Conservation (phyloP, 306 rosid genomes). For the Quercus variabilis region DNA sequence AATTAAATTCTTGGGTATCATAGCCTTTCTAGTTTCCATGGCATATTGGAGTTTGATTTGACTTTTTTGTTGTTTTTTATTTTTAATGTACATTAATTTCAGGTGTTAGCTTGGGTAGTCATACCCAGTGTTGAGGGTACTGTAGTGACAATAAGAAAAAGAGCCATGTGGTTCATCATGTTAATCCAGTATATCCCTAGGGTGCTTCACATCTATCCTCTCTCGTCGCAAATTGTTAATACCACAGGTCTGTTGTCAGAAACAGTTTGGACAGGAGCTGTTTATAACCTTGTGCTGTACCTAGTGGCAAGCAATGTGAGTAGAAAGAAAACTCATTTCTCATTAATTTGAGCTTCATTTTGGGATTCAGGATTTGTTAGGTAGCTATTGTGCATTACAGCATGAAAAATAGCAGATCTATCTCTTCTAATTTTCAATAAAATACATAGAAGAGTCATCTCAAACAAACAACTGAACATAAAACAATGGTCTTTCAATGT, state of each 20-base stretch:
- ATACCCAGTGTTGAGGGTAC: conserved; percentile 81
- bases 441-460: no score
- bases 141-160: conserved; percentile 74
- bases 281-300: conserved; percentile 85
- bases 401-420: no score
- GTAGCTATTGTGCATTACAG: no score
- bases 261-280: conserved; percentile 99
- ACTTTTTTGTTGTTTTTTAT: neutral
- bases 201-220: conserved; percentile 72
- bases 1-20: neutral
- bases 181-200: conserved; percentile 84
- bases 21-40: neutral
- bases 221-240: conserved; percentile 83
- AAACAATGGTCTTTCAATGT: no score
- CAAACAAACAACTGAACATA: no score
- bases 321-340: neutral
- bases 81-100: neutral
- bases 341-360: neutral
- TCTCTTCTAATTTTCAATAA: no score
- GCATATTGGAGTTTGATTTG: neutral
- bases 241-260: conserved; percentile 91
- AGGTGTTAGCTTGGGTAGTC: conserved; percentile 86
- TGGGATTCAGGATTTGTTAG: no score
- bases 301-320: conserved; percentile 98
- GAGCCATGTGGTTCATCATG: conserved; percentile 69